A percentile compares a stretch with the other conserved stretches of the same genome.
Evolutionary conservation across 495 filamentous ascomycete genomes (phyloP).

Genomic region (Baudoinia panamericana): DNA sequence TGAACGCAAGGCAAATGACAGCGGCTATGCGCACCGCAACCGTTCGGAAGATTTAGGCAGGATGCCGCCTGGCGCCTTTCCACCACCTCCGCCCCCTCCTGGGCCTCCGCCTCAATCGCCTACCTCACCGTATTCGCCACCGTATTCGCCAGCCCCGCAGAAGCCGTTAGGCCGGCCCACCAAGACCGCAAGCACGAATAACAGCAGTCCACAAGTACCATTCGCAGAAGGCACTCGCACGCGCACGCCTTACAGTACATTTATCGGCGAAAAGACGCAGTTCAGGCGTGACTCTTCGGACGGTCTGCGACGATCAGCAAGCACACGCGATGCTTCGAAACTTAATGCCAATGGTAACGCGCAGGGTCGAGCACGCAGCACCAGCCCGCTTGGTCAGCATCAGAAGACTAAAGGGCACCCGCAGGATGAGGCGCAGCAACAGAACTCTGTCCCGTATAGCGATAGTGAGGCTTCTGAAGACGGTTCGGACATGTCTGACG

Average conservation of each 20-base stretch:
- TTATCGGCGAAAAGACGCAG: conserved; percentile 57
- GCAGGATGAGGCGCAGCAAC: not conserved
- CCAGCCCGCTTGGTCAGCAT: conserved; percentile 16
- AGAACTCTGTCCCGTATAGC: conserved; percentile 10
- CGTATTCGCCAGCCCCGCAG: no score
- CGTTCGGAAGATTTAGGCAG: conserved; percentile 12
- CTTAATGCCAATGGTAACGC: conserved; percentile 3
- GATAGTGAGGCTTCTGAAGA: conserved; percentile 7
- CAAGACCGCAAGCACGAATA: no score
- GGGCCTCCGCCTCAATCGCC: conserved; percentile 20
- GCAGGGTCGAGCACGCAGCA: conserved; percentile 10
- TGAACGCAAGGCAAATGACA: conserved; percentile 18
- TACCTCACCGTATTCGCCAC: conserved; percentile 2
- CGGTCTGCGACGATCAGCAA: conserved; percentile 34
- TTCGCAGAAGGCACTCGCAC: conserved; percentile 36
- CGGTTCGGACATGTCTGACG: conserved; percentile 5
- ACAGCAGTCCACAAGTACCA: conserved; percentile 10
- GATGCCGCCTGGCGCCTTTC: not conserved
- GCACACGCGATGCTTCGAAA: conserved; percentile 35
- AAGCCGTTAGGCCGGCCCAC: no score
- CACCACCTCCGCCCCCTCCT: conserved; percentile 21
- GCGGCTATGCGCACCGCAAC: conserved; percentile 6
- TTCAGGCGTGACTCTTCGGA: conserved; percentile 30
- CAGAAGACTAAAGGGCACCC: not conserved
- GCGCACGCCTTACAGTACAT: conserved; percentile 55